Evolutionary conservation across 2,329 filamentous ascomycete species (phyloP), one percentile per base, ranked within the genome.

Genomic region (Zymoseptoria brevis): DNA sequence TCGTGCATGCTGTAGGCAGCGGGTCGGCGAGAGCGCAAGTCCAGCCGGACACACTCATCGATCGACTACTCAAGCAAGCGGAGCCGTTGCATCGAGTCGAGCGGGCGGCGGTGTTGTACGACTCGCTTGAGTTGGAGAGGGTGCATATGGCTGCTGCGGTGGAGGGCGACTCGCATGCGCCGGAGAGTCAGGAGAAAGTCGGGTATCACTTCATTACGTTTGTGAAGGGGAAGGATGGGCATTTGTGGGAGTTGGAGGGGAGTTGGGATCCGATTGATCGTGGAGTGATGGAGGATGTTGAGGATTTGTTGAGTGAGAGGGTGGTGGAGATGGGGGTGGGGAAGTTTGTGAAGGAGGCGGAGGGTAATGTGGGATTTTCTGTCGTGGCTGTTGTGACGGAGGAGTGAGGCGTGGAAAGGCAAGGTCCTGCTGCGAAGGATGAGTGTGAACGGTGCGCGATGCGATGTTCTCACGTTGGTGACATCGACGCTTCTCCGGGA

Each of bases 1-100:
- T 84, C 1, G 69, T 85, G 2, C 83, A 85, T 66, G 75, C 76
- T 60, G 64, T 83, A 21, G 73, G 76, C 53, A 86, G 85, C 66
- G 77, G 79, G 16, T 70, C 74, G 2, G 76, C 75, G 2, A 69
- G 69, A 21, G 67, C 74, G 13, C 74, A 75, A 60, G 75, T 85
- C 58, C 58, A 61, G 2, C 69, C 75, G 0, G 76, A 69, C 2
- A 80, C 78, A 1, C 69, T 72, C 1, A 69, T 83, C 3, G 77
- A 75, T n/a, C 66, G 67, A 13, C 72, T 85, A 3, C 67, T 76
- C n/a, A 67, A 74, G 16, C 67, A 73, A 4, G 76, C 79, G 0
- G 66, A 80, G 8, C 76, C 75, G 0, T 75, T 82, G 30, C 67
- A 68, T 5, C 76, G 77, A 7, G 53, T 58, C 16, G 62, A 62